A percentile compares a stretch with the other conserved stretches of the same genome.
phyloP scores from a whole-genome alignment of 169 alveolate genomes.

The Blepharisma undulans region DNA sequence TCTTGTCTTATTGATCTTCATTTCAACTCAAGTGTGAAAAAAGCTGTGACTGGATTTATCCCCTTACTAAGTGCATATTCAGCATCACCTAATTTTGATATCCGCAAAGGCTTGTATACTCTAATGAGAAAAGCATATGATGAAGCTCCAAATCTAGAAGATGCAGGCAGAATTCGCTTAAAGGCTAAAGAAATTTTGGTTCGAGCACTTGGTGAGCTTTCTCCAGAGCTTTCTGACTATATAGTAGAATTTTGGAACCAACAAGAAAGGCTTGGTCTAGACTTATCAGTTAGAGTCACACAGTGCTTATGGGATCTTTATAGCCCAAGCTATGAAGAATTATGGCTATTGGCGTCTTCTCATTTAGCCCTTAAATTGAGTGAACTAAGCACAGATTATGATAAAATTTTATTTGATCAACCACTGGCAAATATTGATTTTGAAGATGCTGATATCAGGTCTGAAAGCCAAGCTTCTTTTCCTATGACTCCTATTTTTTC shows the following conservation, averaged over 20 bases:
- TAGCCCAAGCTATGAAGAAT: conserved; percentile 55
- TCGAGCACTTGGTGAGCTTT: conserved; percentile 43
- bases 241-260: conserved; percentile 54
- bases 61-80: not conserved
- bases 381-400: conserved; percentile 62
- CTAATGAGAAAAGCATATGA: conserved; percentile 54
- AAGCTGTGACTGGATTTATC: not conserved
- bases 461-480: not conserved
- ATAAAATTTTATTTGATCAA: conserved; percentile 59
- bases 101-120: conserved; percentile 53
- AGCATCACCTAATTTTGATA: not conserved
- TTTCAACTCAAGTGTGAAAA: conserved; percentile 10
- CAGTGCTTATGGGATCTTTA: conserved; percentile 60
- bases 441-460: not conserved
- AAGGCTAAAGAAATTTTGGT: conserved; percentile 43
- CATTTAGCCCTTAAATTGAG: conserved; percentile 53
- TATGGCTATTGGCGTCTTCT: conserved; percentile 66
- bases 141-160: conserved; percentile 6
- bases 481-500: conserved; percentile 45
- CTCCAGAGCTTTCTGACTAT: conserved; percentile 37
- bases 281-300: conserved; percentile 51
- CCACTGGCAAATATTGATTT: conserved; percentile 43
- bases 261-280: conserved; percentile 44
- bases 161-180: not conserved
- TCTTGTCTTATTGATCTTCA: not conserved